Base-by-base conservation (phyloP, 2,329 filamentous ascomycete species). In the Calonectria hongkongensis region DNA sequence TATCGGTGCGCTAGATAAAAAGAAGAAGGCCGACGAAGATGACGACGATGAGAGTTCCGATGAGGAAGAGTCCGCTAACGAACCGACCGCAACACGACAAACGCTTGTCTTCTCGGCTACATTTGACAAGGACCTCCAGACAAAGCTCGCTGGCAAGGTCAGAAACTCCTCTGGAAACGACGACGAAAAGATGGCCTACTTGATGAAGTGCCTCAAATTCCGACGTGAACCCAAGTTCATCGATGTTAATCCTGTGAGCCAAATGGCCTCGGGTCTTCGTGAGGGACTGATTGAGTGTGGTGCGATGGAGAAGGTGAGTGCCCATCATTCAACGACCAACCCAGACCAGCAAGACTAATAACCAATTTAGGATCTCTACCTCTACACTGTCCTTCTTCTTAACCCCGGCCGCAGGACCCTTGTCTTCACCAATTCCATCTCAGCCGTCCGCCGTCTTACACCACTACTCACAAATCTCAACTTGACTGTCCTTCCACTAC, bases 31-130 rank as follows among this genome's bases (percentile, higher is more conserved):
- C 27, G 87, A 88, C 8, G 83, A 86, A 0, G 85, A 87, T 7
- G 87, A 88, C 1, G 85, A 86, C 3, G 86, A 89, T 4, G 87
- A 89, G 18, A 85, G 89, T 21, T 87, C 89, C 6, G 87, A 90
- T 16, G 84, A 86, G 39, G 85, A 87, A 2, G 85, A 87, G n/a
- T 87, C 87, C 0, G 84, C 85, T 5, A 85, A 88, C 3, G 87
- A 89, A 12, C 84, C 86, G 0, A 79, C 84, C 13, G 81, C 87
- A 50, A 81, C 89, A 18, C 88, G 96, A 48, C 97, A 99, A 82
- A 98, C 96, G 0, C 89, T 99, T 0, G 95, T 99, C 25, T 99
- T 99, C 84, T 98, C 97, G 0, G 97, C 97, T 0, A 99, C 97
- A 0, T 98, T 99, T 83, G 94, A 98, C 82, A 96, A 96, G 80